Percentiles rank a stretch among this genome's conserved stretches.
These are phyloP conservation scores for Selaginella tamariscina DNA, from an alignment of 75 land plant genomes.

Conservation along the genomic window DNA sequence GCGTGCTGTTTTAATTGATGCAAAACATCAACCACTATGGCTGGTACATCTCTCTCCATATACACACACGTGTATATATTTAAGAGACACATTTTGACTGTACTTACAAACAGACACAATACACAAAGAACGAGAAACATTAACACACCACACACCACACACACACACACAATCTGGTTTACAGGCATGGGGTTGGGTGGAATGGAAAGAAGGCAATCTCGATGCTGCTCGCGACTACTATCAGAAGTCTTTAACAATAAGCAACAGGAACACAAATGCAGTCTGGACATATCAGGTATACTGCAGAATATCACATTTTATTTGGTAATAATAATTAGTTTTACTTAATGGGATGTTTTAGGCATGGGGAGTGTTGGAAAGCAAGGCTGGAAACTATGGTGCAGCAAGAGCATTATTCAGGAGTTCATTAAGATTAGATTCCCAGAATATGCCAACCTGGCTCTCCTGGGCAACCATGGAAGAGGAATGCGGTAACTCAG, in stretches of 20 bases:
- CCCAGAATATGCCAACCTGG: constrained; percentile 88
- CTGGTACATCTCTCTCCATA: constrained; percentile 35
- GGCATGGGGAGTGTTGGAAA: constrained; percentile 97
- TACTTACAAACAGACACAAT: neutral
- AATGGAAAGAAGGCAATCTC: constrained; percentile 93
- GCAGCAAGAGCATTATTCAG: constrained; percentile 73
- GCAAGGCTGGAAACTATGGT: constrained; percentile 56
- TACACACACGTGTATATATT: neutral
- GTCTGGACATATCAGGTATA: constrained; percentile 87
- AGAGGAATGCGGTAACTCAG: constrained; percentile 61
- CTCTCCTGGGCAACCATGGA: constrained; percentile 91
- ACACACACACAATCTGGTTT: no score
- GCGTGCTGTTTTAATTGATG: constrained; percentile 55
- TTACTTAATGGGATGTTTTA: constrained; percentile 15
- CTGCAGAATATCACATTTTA: neutral
- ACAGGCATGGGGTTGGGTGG: constrained; percentile 99
- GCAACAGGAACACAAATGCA: constrained; percentile 58
- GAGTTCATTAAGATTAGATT: constrained; percentile 70
- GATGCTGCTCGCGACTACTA: constrained; percentile 63
- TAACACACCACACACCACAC: no score
- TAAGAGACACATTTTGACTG: neutral
- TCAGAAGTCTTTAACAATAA: constrained; percentile 50
- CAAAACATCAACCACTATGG: constrained; percentile 91
- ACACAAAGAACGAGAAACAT: no score
- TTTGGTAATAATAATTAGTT: neutral